Base-by-base conservation (phyloP, 2,329 filamentous ascomycete species). In the Penicillium freii region DNA sequence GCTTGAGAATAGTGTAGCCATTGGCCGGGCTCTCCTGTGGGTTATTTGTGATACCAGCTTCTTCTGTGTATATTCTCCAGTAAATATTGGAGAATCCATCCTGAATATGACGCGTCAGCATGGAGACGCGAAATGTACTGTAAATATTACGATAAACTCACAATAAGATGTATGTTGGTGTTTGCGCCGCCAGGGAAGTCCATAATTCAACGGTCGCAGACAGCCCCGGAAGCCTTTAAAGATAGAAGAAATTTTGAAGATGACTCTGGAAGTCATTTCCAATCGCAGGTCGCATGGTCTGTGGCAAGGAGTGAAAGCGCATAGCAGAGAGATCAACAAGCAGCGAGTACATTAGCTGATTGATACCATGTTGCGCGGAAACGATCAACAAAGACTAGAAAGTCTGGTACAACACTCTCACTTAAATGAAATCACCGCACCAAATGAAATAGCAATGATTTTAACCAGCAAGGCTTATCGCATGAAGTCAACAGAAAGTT, bases 31-130 rank as follows among this genome's bases (percentile, higher is more conserved):
- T 63, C 19, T 74, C 73, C 23, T 64, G 64, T 17, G 71, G 60
- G 48, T 66, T 59, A 55, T 64, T 71, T 31, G 68, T 56, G 53
- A 67, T 69, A 57, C 61, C 66, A 44, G 64, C 63, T 55, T 75
- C 73, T 58, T 75, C 74, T 23, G 71, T 74, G 61, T 75, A 76
- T 56, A 76, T 72, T 62, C 74, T 75, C 74, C 75, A 78, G 54
- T 77, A 71, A 27, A 77, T 73, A 38, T 67, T 73, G 59, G 73
- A 75, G 65, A 76, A 77, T 34, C 73, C 74, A 69, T 77, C 74
- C 75, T 78, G 46, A 17, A 17, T 38, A 40, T 29, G n/a, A 11
- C 31, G 38, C 11, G 54, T 74, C 65, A 73, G 67, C 58, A 36
- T 54, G 27, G 25, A 21, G 25, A 21, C 33, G 25, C 19, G 33